Evolutionary conservation across 108 stramenopile species (phyloP), one percentile per base, ranked within the genome.

Genomic region (Schizochytrium sp.): DNA sequence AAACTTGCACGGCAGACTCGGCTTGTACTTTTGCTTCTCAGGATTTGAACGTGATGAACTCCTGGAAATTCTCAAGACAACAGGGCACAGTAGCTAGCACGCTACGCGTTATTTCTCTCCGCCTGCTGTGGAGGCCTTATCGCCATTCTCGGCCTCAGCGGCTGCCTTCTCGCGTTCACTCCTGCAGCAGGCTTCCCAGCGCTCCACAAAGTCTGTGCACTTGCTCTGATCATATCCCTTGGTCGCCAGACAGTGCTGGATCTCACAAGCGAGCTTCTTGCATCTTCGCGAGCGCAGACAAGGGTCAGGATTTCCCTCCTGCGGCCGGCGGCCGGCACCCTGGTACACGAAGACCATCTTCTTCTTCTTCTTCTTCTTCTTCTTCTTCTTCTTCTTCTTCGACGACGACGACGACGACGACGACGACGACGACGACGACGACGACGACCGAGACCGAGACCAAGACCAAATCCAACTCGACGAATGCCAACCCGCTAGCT

Each of bases 141-240:
- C 34, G 34, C 34, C 34, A 34, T 34, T 34, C 34, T 34, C 34
- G 34, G 34, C 34, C 34, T 69, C 63, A 23, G 63, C 63, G 25
- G 63, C 63, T 8, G 63, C 63, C 41, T 69, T 69, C 48, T 47
- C 76, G 16, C 76, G 45, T 23, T 53, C 76, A 18, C 34, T 41
- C 4, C 41, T 41, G 51, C 76, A 83, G 51, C 76, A 83, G 12
- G 45, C 76, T 45, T 83, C 76, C 76, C 76, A 83, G 12, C 76
- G 76, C 76, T 83, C 23, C 23, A 83, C 76, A 83, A 83, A 83
- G 6, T 83, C 76, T 45, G 19, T 23, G 76, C 76, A 83, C 76
- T 83, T 83, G 76, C 14, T 6, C 76, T 83, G 48, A 18, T 53
- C 28, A 45, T 83, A 83, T 8, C 51, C 51, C 18, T 34, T 8